These are phyloP conservation scores for Helichrysum umbraculigerum DNA, from an alignment of 129 eudicot species.

Conservation along the genomic window DNA sequence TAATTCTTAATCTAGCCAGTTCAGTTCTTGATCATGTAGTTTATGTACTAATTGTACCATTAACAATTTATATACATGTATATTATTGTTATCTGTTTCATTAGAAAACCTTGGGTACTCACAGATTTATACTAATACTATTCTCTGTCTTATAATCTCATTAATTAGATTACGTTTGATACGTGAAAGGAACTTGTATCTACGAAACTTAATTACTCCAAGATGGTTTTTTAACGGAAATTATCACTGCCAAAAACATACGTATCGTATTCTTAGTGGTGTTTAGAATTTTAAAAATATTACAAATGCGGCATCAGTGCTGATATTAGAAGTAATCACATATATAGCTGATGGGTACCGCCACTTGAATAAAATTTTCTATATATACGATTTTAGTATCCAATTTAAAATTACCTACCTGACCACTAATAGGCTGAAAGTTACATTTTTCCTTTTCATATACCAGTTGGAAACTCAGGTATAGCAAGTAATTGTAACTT, in stretches of 20 bases:
- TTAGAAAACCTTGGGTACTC: conserved; percentile 24
- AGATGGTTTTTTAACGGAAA: not conserved
- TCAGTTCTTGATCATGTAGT: conserved; percentile 13
- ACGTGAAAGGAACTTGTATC: conserved; percentile 28
- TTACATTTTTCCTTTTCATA: not conserved
- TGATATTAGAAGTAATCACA: conserved; percentile 20
- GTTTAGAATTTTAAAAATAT: not conserved
- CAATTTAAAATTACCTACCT: not conserved
- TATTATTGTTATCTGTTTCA: conserved; percentile 24
- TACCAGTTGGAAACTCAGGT: not conserved
- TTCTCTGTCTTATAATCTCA: conserved; percentile 15
- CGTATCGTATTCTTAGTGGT: not conserved
- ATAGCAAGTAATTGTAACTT: too few relatives aligned
- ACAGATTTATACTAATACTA: conserved; percentile 17
- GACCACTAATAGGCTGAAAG: conserved; percentile 11
- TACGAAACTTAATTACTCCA: not conserved
- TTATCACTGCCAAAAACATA: not conserved
- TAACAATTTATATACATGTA: conserved; percentile 7
- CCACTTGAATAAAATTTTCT: not conserved
- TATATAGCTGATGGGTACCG: conserved; percentile 18
- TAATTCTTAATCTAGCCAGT: conserved; percentile 8
- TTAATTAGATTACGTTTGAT: not conserved
- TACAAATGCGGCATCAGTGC: not conserved
- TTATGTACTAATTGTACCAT: not conserved
- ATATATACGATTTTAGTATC: not conserved